Evolutionary conservation across 2,329 filamentous ascomycete species (phyloP), one percentile per base, ranked within the genome.

Genomic region (Thelonectria discophora): DNA sequence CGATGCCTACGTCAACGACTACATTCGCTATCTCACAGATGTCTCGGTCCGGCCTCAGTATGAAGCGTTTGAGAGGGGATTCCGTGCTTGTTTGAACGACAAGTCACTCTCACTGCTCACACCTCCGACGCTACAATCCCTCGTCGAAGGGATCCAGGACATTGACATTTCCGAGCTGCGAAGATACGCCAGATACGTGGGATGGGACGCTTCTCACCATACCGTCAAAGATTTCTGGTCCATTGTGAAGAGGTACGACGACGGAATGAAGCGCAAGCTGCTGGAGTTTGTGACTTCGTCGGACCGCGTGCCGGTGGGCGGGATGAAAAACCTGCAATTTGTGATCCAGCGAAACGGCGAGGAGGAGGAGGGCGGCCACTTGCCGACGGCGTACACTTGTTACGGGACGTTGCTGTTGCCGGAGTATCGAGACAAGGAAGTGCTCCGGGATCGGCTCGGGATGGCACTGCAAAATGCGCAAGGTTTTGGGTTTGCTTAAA

Each of bases 281-380:
- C 82, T 99, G 32, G 93, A 97, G 75, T 99, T 99, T 72, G 94
- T 99, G 30, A 99, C 95, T 13, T 94, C 94, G 0, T 94, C 90
- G 69, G 94, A 97, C 73, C 86, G 95, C 2, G 86, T 98, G 2
- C 95, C 95, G 0, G 91, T 97, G 0, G 93, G 92, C 18, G 95
- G 95, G 3, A 88, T 94, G 72, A 85, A 86, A 65, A 93, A 91
- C 69, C 80, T 98, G 48, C 88, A 91, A 71, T 98, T 98, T 76
- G 86, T 92, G 13, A 84, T 99, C 45, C 90, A 94, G 76, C 88
- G 86, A 70, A 93, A 93, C 72, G 88, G 91, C 15, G 82, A 88
- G 56, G 90, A 86, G 66, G 79, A 79, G 2, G 79, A 80, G 2
- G 73, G 74, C 3, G 84, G 83, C 0, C 84, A 86, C 65, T 72